phyloP scores from a whole-genome alignment of 2,329 filamentous ascomycete genomes.

The Helotiales sp. region DNA sequence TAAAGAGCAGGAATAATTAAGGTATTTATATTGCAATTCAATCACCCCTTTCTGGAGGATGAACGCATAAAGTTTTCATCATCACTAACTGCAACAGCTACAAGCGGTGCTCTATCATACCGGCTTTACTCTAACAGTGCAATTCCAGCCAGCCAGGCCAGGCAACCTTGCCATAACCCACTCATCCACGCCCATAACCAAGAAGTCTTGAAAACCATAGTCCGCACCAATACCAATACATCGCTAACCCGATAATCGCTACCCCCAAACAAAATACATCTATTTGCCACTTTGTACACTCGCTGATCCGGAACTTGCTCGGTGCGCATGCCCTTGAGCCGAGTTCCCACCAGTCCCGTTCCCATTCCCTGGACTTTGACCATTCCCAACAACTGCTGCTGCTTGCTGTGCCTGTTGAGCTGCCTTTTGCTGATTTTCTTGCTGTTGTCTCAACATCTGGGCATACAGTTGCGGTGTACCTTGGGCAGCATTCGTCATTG shows the following conservation, averaged over 20 bases:
- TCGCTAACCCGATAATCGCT: not conserved
- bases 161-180: not conserved
- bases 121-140: slow-evolving; percentile 7
- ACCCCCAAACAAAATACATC: slow-evolving; percentile 3
- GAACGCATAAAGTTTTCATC: not conserved
- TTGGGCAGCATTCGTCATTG: slow-evolving; percentile 34
- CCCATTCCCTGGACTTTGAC: slow-evolving; percentile 26
- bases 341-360: slow-evolving; percentile 27
- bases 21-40: slow-evolving; percentile 2
- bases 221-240: slow-evolving; percentile 1
- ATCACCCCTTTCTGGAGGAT: not conserved
- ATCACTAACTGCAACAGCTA: not conserved
- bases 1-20: not conserved
- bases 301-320: slow-evolving; percentile 29
- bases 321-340: slow-evolving; percentile 35
- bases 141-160: not conserved
- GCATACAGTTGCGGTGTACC: slow-evolving; percentile 54
- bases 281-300: slow-evolving; percentile 35
- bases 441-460: slow-evolving; percentile 57
- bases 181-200: not conserved
- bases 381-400: slow-evolving; percentile 20
- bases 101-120: not conserved
- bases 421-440: slow-evolving; percentile 54
- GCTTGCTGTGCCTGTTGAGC: slow-evolving; percentile 43
- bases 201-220: not conserved